Evolutionary conservation across 805 yeast genomes (phyloP), one percentile per base, ranked within the genome.

Genomic region (Saturnispora halmiae): DNA sequence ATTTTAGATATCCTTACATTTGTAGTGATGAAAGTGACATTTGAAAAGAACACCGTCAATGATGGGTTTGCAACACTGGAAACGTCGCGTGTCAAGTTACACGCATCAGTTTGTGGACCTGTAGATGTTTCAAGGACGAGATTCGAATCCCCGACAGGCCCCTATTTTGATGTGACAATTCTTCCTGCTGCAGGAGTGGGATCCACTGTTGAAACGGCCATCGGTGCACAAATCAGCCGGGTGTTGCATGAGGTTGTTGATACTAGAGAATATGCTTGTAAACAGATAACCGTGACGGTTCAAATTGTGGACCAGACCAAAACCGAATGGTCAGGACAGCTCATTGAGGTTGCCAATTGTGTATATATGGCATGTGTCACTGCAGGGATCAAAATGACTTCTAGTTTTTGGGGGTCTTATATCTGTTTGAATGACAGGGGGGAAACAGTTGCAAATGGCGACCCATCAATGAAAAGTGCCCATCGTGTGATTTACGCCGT

Each of bases 31-130:
- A 13, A 40, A n/a, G 28, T 40, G 10, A 13, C 14, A 10, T n/a
- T 40, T 5, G 28, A 34, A 15, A 26, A 40, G 15, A 10, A 13
- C 2, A 40, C 38, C 7, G 34, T 31, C 3, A 40, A 40, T 11
- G 42, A 40, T n/a, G 26, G 34, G 5, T 25, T 40, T 16, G 32
- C 90, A 1, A 71, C 71, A 19, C 65, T 78, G 42, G 55, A 61
- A 13, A 56, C 63, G n/a, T 75, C 72, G 2, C 58, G 58, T 14
- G 74, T 82, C 1, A 72, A 72, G 42, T 77, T 82, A 3, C 61
- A 88, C 2, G 75, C 80, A 32, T 77, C 95, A 0, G 88, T 90
- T 1, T 73, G 88, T 1, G 98, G 98, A 0, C 98, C 98, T 0
- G 72, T 90, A 24, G 96, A 90, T 53, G 50, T 51, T 2, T 79